Base-by-base conservation (phyloP, 768 basidiomycete genomes). In the Pleurotus ostreatus region DNA sequence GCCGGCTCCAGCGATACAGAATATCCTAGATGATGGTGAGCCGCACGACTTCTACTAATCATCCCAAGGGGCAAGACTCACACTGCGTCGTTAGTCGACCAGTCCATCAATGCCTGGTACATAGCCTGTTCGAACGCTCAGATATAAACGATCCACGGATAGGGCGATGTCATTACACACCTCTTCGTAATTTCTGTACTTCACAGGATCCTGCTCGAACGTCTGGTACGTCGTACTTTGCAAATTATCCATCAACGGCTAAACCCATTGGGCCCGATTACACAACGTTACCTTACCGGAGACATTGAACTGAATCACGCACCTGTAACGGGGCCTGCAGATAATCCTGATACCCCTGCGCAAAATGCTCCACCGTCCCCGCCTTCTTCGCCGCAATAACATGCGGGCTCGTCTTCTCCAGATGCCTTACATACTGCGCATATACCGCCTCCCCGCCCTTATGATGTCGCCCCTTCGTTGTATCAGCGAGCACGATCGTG, bases 221-320 rank as follows among this genome's bases (percentile, higher is more conserved):
- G 92, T 94, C 67, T 98, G 94, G 70, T 99, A 99, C 9, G 94
- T 98, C 61, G 88, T 82, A 63, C 93, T 95, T 66, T 92, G 92
- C 55, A 99, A 72, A 71, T 99, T 95, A 65, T 99, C 96, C 94
- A 96, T 96, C 63, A 99, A 71, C 20, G 97, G 97, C 90, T 95
- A 59, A 55, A 49, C 48, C 16, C 15, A 57, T 44, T 11, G 23
- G 23, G 4, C n/a, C n/a, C 40, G 15, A 45, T 26, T 16, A 18
- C 18, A 18, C 5, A 6, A 40, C n/a, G 23, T 16, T 57, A 60
- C 46, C 39, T 37, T 11, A 11, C 1, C 11, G 8, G 30, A 49
- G 38, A 41, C n/a, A 40, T 39, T 23, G 41, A 55, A 53, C 47
- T 51, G 48, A 20, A 47, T 38, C 23, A 62, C 76, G 55, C 58